Percentiles rank a stretch among this genome's conserved stretches.
Evolutionary conservation across 371 early-diverging fungal genomes (phyloP).

Genomic region (Apophysomyces trapeziformis): DNA sequence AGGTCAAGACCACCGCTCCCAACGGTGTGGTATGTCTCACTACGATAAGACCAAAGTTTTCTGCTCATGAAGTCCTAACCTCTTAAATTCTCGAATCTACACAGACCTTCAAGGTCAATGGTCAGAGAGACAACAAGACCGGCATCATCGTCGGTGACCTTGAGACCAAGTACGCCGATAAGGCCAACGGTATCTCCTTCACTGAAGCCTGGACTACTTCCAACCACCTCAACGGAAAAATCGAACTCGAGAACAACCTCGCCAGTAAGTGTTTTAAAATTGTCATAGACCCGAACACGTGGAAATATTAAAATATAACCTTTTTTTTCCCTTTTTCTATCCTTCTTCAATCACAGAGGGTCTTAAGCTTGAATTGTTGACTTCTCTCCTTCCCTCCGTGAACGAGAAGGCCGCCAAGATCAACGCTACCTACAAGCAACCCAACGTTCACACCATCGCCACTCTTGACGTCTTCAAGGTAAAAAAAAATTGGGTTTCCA

Average conservation of each 20-base stretch:
- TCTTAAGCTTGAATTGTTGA: constrained; percentile 51
- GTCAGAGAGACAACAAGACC: constrained; percentile 92
- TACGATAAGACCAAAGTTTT: background rate
- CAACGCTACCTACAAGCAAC: constrained; percentile 52
- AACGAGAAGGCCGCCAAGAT: constrained; percentile 54
- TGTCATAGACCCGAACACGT: background rate
- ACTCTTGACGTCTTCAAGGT: constrained; percentile 55
- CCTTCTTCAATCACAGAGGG: constrained; percentile 35
- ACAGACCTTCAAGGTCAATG: constrained; percentile 94
- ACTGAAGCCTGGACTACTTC: constrained; percentile 95
- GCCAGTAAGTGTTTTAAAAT: constrained; percentile 63
- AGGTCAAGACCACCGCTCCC: constrained; percentile 93
- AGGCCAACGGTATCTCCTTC: constrained; percentile 89
- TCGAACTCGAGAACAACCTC: constrained; percentile 93
- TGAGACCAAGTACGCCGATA: constrained; percentile 95
- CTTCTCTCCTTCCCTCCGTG: constrained; percentile 50
- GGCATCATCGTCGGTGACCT: constrained; percentile 94
- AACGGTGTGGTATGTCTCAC: constrained; percentile 87
- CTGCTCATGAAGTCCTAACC: background rate
- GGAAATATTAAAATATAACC: background rate
- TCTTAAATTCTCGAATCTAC: background rate
- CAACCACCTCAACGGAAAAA: constrained; percentile 89
- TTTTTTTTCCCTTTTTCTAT: constrained; percentile 2
- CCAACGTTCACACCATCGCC: constrained; percentile 54
- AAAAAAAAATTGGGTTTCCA: constrained; percentile 10